Evolutionary conservation across 257 asterid species (phyloP).

Genomic region (Rehmannia glutinosa): DNA sequence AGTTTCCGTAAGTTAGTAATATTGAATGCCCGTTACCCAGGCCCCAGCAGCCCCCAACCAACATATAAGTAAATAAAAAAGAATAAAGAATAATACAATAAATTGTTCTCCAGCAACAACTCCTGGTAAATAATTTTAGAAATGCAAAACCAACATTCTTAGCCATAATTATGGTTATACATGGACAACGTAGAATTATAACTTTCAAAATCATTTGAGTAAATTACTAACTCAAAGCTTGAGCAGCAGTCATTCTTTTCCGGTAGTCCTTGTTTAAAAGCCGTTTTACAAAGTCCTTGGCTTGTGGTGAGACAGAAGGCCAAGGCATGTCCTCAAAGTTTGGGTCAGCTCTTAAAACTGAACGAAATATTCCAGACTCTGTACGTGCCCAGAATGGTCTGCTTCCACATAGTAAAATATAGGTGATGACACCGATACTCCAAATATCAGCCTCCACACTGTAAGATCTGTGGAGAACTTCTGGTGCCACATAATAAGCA

Average conservation of each 20-base stretch:
- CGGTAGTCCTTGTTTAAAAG: conserved; percentile 87
- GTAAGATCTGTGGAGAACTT: conserved; percentile 93
- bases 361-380: conserved; percentile 95
- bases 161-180: no score
- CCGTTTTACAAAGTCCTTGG: conserved; percentile 79
- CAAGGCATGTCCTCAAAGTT: conserved; percentile 88
- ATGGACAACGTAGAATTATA: no score
- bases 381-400: conserved; percentile 98
- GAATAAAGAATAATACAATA: no score
- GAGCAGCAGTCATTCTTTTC: conserved; percentile 96
- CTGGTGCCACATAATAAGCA: conserved; percentile 98
- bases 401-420: conserved; percentile 91
- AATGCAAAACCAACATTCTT: no score
- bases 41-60: no score
- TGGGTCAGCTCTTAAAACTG: conserved; percentile 88
- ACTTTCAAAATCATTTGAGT: background rate
- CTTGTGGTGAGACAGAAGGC: conserved; percentile 81
- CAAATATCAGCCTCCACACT: conserved; percentile 94
- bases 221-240: conserved; percentile 80
- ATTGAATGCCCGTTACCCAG: no score
- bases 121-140: no score
- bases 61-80: background rate
- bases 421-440: conserved; percentile 94
- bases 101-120: no score
- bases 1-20: no score